Base-by-base conservation (phyloP, 768 basidiomycete genomes). In the Boletellus ananiceps region DNA sequence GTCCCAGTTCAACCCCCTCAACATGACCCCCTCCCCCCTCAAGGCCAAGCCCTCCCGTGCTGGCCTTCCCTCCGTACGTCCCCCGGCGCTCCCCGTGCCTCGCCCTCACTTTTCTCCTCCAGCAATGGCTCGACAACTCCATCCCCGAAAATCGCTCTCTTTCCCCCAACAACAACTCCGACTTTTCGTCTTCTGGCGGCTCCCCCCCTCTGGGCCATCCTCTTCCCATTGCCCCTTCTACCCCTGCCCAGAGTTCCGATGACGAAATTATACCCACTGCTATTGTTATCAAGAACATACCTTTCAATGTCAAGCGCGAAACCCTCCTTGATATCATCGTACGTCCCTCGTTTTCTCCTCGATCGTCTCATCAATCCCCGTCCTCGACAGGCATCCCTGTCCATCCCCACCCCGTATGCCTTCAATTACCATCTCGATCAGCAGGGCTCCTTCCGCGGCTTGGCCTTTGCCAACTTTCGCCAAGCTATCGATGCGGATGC, bases 281-380 rank as follows among this genome's bases (percentile, higher is more conserved):
- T 47, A 97, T 99, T 64, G 96, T 99, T 66, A 97, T 99, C 71
- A 99, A 99, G 82, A 97, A 97, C 77, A 99, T 99, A 74, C 95
- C 95, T 58, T 99, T 99, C 78, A 93, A 93, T 62, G 93, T 97
- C 58, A 91, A 93, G 73, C 86, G 91, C 64, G 95, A 98, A 74
- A 91, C 91, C 38, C 81, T 99, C 59, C 83, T 98, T 63, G 86
- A 88, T 73, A 93, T 97, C 68, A 98, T 99, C 67, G 94, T 95
- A 50, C 56, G 91, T 81, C 44, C 56, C 53, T 45, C 33, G 4
- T 2, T 35, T 32, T 13, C 44, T 57, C 15, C 21, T 7, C 27
- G 31, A 54, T 47, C 13, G 9, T 14, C 41, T 61, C 38, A 57
- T 59, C 42, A 37, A 29, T 46, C 40, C 12, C 36, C 41, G 27